phyloP scores from a whole-genome alignment of 1,139 yeast species.

The Taphrina confusa region DNA sequence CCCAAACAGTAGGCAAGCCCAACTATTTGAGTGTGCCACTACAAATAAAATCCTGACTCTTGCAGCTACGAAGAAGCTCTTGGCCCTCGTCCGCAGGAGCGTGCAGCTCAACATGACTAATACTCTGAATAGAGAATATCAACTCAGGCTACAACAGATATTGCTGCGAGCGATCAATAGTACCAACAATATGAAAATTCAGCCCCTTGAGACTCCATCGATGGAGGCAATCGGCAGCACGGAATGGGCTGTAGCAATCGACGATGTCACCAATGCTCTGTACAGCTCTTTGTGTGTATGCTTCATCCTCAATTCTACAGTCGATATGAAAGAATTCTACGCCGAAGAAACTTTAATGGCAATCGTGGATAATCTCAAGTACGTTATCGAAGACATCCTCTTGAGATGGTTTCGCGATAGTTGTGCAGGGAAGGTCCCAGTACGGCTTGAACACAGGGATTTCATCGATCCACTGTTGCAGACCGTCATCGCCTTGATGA shows the following conservation, averaged over 20 bases:
- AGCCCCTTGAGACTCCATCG: background rate
- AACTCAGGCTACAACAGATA: slow-evolving; percentile 14
- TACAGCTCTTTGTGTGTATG: slow-evolving; percentile 17
- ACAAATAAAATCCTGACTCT: slow-evolving; percentile 7
- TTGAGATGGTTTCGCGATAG: slow-evolving; percentile 41
- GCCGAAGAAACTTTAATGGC: slow-evolving; percentile 52
- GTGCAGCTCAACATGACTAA: background rate
- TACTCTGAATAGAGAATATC: background rate
- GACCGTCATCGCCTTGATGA: slow-evolving; percentile 12
- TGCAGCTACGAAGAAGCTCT: background rate
- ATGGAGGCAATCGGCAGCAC: background rate
- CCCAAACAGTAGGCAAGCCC: slow-evolving; percentile 45
- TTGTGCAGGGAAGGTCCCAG: background rate
- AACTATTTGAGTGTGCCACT: background rate
- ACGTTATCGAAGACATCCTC: slow-evolving; percentile 49
- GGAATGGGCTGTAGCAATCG: slow-evolving; percentile 2
- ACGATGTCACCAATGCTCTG: slow-evolving; percentile 14
- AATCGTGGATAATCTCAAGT: slow-evolving; percentile 51
- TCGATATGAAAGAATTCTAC: slow-evolving; percentile 43
- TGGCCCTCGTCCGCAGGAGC: slow-evolving; percentile 9
- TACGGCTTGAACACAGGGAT: slow-evolving; percentile 20
- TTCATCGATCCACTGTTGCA: background rate
- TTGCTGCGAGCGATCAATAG: slow-evolving; percentile 4
- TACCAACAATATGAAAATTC: background rate
- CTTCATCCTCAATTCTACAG: background rate